Evolutionary conservation across 805 yeast species (phyloP).

Genomic region (Kuraishia ogatae): DNA sequence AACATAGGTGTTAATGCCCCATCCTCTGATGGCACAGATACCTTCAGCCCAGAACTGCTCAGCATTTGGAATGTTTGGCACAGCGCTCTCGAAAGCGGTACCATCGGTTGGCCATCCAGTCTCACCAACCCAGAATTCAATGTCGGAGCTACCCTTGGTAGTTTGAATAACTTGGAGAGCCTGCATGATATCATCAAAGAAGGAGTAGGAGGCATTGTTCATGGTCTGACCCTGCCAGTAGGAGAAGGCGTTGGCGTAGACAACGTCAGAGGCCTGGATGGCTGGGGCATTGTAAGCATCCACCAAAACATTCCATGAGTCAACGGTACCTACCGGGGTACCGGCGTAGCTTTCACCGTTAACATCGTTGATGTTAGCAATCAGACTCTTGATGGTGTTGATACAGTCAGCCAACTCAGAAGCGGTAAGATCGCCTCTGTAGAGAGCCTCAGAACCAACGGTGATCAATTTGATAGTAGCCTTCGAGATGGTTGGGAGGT

Average conservation of each 20-base stretch:
- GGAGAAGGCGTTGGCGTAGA: constrained; percentile 92
- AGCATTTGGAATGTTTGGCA: constrained; percentile 71
- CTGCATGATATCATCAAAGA: constrained; percentile 96
- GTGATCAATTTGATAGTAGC: constrained; percentile 66
- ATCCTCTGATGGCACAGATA: constrained; percentile 86
- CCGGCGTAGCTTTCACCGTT: constrained; percentile 69
- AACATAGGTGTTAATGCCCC: constrained; percentile 90
- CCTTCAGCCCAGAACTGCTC: constrained; percentile 78
- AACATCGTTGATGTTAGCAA: constrained; percentile 61
- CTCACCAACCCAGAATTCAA: constrained; percentile 93
- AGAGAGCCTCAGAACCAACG: constrained; percentile 94
- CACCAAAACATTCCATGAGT: constrained; percentile 90
- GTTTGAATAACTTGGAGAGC: constrained; percentile 86
- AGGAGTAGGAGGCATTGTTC: constrained; percentile 78
- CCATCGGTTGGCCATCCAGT: constrained; percentile 97
- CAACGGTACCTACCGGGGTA: constrained; percentile 85
- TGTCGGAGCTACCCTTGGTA: constrained; percentile 77
- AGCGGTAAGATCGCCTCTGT: constrained; percentile 83
- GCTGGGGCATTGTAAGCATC: constrained; percentile 68
- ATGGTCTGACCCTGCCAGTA: constrained; percentile 97
- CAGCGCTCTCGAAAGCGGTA: constrained; percentile 54
- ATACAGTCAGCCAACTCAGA: constrained; percentile 63
- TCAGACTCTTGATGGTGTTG: constrained; percentile 46
- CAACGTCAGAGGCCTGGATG: constrained; percentile 73
- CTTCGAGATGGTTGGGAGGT: constrained; percentile 66